Evolutionary conservation across 148 eudicot genomes (phyloP), one percentile per base, ranked within the genome.

Genomic region (Rhododendron molle): DNA sequence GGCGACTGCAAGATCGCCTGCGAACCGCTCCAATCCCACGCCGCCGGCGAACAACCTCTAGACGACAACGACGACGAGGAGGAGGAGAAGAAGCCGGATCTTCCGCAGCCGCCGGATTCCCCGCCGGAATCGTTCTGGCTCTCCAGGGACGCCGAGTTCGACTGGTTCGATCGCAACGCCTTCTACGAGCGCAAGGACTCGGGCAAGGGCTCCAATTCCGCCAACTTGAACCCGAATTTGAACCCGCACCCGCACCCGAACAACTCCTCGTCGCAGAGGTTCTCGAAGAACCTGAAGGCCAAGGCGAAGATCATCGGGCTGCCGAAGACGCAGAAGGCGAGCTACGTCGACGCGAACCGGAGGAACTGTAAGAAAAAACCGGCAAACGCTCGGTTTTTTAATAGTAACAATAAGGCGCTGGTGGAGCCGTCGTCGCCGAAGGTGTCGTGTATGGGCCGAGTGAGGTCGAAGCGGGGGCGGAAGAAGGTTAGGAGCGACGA

Each of bases 371-470:
- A 87, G 84, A 54, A 65, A n/a, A 65, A 26, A 11, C 91, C 92
- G 81, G 81, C 88, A 32, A 88, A 78, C 3, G 76, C 92, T 13
- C 88, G 89, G 30, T 71, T 96, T 18, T 96, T 96, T 3, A 92
- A 92, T 14, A 93, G 60, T 87, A 38, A n/a, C 81, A 83, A 15
- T 49, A 89, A 9, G 46, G 89, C 46, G 62, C 88, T 16, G 9
- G 38, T 32, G 40, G 98, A 96, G 81, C 98, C 98, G 62, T 90
- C 93, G 5, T 96, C 98, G 2, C 98, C 98, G 11, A 96, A 96
- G 90, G 98, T 96, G 15, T 94, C 98, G 2, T 96, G 98, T 77
- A 96, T 96, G 84, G 98, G 98, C 1, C 85, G 98, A 58, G 98
- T 96, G 12, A 88, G 92, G 69, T 96, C 98, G 40, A 92, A 89